Evolutionary conservation across 2,329 filamentous ascomycete genomes (phyloP), one percentile per base, ranked within the genome.

Genomic region (Aspergillus amoenus): DNA sequence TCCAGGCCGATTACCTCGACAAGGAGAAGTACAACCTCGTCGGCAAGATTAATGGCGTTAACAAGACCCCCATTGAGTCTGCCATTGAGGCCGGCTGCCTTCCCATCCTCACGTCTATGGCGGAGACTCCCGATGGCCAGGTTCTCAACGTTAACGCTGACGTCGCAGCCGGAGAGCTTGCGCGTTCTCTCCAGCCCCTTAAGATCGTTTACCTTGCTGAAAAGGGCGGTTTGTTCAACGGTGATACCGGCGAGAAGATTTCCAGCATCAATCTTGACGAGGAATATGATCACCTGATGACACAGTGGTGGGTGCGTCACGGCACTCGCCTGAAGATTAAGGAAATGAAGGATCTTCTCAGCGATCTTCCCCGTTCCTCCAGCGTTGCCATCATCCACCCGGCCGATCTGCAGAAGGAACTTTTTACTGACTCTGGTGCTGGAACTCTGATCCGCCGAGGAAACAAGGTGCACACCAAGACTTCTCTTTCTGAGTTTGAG

Each of bases 191-290:
- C 53, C 88, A 97, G 76, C 94, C 94, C 24, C 80, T 97, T 68
- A 99, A 99, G 85, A 93, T 97, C 60, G 93, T 99, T 59, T 99
- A 97, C 74, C 83, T 97, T n/a, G 95, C 92, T 5, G 94, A 99
- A 79, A 97, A 97, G 83, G 94, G 94, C 49, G 94, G 93, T 7
- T 79, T 99, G 34, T 96, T 96, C 78, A 91, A 97, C 72, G 93
- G 92, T 58, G 90, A 96, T 62, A 90, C 88, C n/a, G 89, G 89
- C 58, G 88, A 93, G 80, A 96, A 96, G 80, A 97, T 97, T 70
- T 96, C 93, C 5, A 90, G 89, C 58, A 97, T 97, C 78, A 97
- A 97, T 78, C 82, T 99, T 57, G 94, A 99, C 71, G 93, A 96
- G 77, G 94, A 99, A 78, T 97, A 90, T 69, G 91, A 96, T 58